Base-by-base conservation (phyloP, 495 filamentous ascomycete species). In the Aspergillus cristatus region DNA sequence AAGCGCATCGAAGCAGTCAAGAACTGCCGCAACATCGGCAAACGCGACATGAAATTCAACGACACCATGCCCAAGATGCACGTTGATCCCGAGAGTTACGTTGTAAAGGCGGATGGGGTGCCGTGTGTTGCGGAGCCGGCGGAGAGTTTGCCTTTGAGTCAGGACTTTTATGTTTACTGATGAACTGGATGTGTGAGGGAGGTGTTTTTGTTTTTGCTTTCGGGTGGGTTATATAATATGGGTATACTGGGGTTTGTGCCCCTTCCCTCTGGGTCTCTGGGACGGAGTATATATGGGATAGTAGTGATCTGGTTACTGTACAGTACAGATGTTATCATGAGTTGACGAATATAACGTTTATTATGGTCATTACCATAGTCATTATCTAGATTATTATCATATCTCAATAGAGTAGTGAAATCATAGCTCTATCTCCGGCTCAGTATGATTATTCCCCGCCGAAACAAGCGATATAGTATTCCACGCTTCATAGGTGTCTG, bases 21-120 rank as follows among this genome's bases (percentile, higher is more conserved):
- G 47, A 76, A 78, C 34, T 96, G 90, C 55, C 74, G 91, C 43
- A 74, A 62, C 14, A 74, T 97, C 35, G 68, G 82, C 13, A 98
- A 98, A 72, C 72, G 67, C 51, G 85, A 97, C 54, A 96, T 98
- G 90, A 91, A 88, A 60, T 86, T 75, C 60, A 98, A 98, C 60
- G 81, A 88, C 50, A 57, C 62, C 14, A 88, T 81, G 80, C 91
- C 91, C 13, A 79, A 71, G 63, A 97, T 97, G 87, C 80, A 72
- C 55, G 91, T 98, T 28, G 88, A 98, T 51, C 86, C 91, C 7
- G 91, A 97, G 67, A 77, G 72, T 48, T 98, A 95, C 61, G 65
- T 74, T 22, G 91, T 98, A 28, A 80, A 91, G 65, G 91, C 91
- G 6, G 88, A 98, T 59, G 88, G 85, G 0, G 57, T 69, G 57